A percentile compares a stretch with the other conserved stretches of the same genome.
Conservation (phyloP, 257 asterid genomes). For the Rehmannia glutinosa region DNA sequence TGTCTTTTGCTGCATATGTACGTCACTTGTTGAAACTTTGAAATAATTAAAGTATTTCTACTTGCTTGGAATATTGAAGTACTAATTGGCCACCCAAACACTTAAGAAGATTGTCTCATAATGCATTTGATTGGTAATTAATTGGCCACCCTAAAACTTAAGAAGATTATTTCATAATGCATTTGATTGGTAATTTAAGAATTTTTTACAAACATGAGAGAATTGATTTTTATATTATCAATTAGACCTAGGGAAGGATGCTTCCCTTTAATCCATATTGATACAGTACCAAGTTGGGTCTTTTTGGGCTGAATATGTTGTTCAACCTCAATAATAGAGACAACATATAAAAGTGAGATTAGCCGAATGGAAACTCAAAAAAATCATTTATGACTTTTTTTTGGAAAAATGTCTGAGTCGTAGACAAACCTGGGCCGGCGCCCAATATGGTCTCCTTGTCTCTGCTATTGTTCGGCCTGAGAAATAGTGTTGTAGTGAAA, state of each 20-base stretch:
- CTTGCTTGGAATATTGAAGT: background rate
- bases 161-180: background rate
- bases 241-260: background rate
- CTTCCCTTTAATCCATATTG: too few relatives aligned
- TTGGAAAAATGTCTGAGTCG: too few relatives aligned
- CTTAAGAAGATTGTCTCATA: constrained; percentile 11
- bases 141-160: constrained; percentile 14
- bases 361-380: too few relatives aligned
- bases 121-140: constrained; percentile 2
- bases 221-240: background rate
- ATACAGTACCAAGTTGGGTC: too few relatives aligned
- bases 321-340: too few relatives aligned
- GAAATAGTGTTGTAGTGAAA: too few relatives aligned
- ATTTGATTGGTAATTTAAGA: constrained; percentile 6
- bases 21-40: background rate
- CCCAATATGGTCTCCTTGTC: too few relatives aligned
- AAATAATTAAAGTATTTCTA: constrained; percentile 3
- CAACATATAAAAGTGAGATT: too few relatives aligned
- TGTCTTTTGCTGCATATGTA: background rate
- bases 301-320: too few relatives aligned
- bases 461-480: too few relatives aligned
- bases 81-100: constrained; percentile 13
- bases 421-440: too few relatives aligned
- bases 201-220: background rate
- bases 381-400: too few relatives aligned